phyloP scores from a whole-genome alignment of 176 grass and related monocot genomes.

The Tuctoria greenei region DNA sequence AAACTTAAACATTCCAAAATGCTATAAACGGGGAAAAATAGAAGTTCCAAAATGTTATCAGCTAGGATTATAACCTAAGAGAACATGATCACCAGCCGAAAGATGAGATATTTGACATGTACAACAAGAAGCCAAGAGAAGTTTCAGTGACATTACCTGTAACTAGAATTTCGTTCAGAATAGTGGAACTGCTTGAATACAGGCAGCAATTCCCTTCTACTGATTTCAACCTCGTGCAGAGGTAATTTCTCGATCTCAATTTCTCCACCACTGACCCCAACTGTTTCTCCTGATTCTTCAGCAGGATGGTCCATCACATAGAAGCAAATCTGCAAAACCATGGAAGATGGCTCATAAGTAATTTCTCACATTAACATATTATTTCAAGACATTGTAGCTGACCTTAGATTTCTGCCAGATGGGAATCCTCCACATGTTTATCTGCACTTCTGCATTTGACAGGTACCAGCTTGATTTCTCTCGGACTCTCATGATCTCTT shows the following conservation, averaged over 20 bases:
- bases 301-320: slow-evolving; percentile 67
- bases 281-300: slow-evolving; percentile 36
- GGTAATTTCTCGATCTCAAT: slow-evolving; percentile 87
- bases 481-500: slow-evolving; percentile 54
- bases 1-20: not conserved
- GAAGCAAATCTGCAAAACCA: slow-evolving; percentile 83
- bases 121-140: not conserved
- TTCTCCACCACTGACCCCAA: slow-evolving; percentile 56
- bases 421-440: slow-evolving; percentile 77
- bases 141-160: slow-evolving; percentile 57
- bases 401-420: slow-evolving; percentile 99
- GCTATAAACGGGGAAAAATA: no score
- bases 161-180: slow-evolving; percentile 57
- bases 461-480: slow-evolving; percentile 85
- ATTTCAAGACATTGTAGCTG: slow-evolving; percentile 19
- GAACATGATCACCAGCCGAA: not conserved
- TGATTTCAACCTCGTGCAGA: slow-evolving; percentile 79
- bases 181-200: slow-evolving; percentile 90
- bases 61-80: not conserved
- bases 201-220: slow-evolving; percentile 77
- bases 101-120: not conserved
- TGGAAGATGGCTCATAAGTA: slow-evolving; percentile 24
- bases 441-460: slow-evolving; percentile 95
- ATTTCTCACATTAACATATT: slow-evolving; percentile 14
- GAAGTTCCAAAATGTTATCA: not conserved